phyloP scores from a whole-genome alignment of 306 rosid genomes.

The Crataegus laevigata region DNA sequence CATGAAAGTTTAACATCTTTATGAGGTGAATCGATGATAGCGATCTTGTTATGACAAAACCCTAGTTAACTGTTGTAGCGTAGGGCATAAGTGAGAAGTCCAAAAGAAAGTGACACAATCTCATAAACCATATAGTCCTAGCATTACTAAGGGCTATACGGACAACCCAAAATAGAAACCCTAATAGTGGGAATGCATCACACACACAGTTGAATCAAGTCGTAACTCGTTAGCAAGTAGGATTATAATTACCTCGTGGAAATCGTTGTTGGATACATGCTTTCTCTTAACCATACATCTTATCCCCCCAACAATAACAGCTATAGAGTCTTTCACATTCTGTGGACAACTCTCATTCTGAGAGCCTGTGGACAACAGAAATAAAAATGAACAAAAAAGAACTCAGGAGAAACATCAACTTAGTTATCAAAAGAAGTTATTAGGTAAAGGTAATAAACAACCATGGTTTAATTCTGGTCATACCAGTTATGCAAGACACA shows the following conservation, averaged over 20 bases:
- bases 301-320: slow-evolving; percentile 55
- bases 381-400: neutral
- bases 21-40: neutral
- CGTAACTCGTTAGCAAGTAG: neutral
- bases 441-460: slow-evolving; percentile 5
- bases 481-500: slow-evolving; percentile 84
- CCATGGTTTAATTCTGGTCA: slow-evolving; percentile 8
- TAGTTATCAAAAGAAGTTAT: neutral
- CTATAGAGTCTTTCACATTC: slow-evolving; percentile 35
- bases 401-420: neutral
- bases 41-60: neutral
- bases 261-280: slow-evolving; percentile 76
- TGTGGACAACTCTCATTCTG: slow-evolving; percentile 25
- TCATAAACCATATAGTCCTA: neutral
- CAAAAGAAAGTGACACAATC: neutral
- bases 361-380: slow-evolving; percentile 35
- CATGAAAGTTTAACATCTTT: neutral
- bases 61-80: neutral
- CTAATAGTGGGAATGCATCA: neutral
- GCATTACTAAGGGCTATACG: neutral
- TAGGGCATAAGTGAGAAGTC: neutral
- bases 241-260: slow-evolving; percentile 63
- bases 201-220: neutral
- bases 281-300: slow-evolving; percentile 57
- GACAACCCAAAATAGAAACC: neutral